Base-by-base conservation (phyloP, 1,139 yeast species). In the Pichia sp. region DNA sequence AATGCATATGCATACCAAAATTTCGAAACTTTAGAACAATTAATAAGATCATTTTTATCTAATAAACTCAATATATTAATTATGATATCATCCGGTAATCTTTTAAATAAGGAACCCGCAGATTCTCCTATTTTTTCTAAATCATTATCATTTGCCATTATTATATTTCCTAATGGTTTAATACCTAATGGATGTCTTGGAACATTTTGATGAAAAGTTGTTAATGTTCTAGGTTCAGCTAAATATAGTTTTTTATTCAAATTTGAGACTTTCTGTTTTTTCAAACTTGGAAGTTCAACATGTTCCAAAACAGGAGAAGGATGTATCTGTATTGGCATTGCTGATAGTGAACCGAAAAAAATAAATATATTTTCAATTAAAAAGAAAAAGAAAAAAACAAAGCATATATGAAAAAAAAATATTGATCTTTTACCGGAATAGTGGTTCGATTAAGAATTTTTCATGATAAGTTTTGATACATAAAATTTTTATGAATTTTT, bases 141-240 rank as follows among this genome's bases (percentile, higher is more conserved):
- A 5, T 55, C 51, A n/a, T 58, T 60, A 26, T 60, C 59, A 16
- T 50, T 59, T 49, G 46, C 62, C 49, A 59, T 55, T 30, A 64
- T 59, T 53, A 71, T 71, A 56, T 86, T 86, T 4, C 95, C 95
- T 35, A 74, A 67, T 0, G 95, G 96, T 53, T 76, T 78, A 23
- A 86, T 83, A 46, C 84, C 83, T 30, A 85, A 65, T 0, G 95
- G 95, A 56, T 86, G 95, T 40, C 68, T 64, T 8, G 68, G 59
- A 3, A 59, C 44, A 42, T 46, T 37, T 27, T 33, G 45, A 33
- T 36, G 41, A 24, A 30, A 35, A 30, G 32, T 29, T 6, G 34
- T 30, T 4, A 45, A 35, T n/a, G 30, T 32, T 33, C 50, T 43
- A 16, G 47, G 34, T 30, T 29, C 23, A 10, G 42, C 45, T 10